A percentile compares a stretch with the other conserved stretches of the same genome.
These are phyloP conservation scores for Astrothelium subdiscretum DNA, from an alignment of 495 filamentous ascomycete genomes.

Conservation along the genomic window DNA sequence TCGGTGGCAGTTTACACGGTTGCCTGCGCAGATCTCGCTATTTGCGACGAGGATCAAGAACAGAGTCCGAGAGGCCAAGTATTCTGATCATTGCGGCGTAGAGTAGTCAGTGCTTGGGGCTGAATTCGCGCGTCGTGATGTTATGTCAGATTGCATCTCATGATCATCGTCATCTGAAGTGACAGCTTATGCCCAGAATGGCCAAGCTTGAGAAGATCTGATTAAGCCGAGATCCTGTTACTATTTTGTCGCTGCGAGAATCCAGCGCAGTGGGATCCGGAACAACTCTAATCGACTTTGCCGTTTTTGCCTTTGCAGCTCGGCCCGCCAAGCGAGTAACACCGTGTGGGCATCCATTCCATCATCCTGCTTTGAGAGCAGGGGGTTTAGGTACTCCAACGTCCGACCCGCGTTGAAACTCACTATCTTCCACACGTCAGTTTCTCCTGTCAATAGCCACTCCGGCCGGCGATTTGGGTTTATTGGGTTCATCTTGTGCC, in stretches of 20 bases:
- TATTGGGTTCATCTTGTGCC: too few relatives aligned
- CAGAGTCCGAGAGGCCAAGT: background rate
- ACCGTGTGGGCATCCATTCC: background rate
- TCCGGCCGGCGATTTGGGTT: too few relatives aligned
- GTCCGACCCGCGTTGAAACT: background rate
- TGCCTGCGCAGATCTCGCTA: background rate
- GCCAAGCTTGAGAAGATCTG: background rate
- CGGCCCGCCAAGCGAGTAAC: background rate
- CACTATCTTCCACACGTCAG: background rate
- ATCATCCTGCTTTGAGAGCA: background rate
- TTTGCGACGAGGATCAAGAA: background rate
- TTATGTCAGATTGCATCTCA: background rate
- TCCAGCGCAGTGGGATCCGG: background rate
- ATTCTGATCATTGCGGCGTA: background rate
- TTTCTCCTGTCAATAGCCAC: background rate
- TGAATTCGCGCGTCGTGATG: background rate
- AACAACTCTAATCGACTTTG: background rate
- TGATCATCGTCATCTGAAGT: background rate
- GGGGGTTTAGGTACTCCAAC: background rate
- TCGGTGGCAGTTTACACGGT: background rate
- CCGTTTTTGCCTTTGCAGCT: background rate
- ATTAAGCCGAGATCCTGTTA: too few relatives aligned
- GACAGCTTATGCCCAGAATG: background rate
- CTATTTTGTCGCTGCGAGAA: background rate
- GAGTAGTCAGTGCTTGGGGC: background rate